Evolutionary conservation across 2,329 filamentous ascomycete genomes (phyloP), one percentile per base, ranked within the genome.

Genomic region (Macroventuria anomochaeta): DNA sequence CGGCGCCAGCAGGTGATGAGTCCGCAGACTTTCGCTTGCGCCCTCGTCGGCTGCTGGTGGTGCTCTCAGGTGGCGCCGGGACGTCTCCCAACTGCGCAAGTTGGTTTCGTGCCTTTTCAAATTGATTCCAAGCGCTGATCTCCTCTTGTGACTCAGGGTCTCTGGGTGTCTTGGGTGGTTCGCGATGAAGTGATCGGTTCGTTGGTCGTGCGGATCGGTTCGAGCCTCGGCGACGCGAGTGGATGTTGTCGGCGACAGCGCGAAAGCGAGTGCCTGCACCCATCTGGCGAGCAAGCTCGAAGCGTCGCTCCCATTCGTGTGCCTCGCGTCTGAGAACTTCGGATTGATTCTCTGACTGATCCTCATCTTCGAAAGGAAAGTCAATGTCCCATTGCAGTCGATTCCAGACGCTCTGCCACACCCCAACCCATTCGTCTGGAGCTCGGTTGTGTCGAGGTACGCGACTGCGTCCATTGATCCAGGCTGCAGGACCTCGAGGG

Each of bases 361-460:
- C 66, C 83, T 73, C 70, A 26, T 91, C 89, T 59, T 88, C 91
- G 68, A 93, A 93, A 29, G 93, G 91, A 71, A 93, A 91, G 70
- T 95, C 91, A 21, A 95, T 83, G 64, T 96, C 91, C 43, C 95
- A 77, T 59, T 90, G 86, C 15, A 91, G 77, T 23, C 84, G 83
- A 65, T 93, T 88, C 88, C 91, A 96, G 1, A 96, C 90, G 47
- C 90, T 90, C 69, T 93, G 89, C 93, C 93, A 97, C 38, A 96
- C 89, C 39, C 89, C 71, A 77, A 91, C 78, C 92, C 89, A 82
- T 36, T 72, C 71, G 38, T 73, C 69, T 15, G 70, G 65, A 23
- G 65, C 67, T 53, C 67, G 59, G 38, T 69, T 62, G 53, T 68
- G 68, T 42, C 68, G 68, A 31, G 67, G 71, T 3, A 70, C 56